These are phyloP conservation scores for Termitomyces sp. DNA, from an alignment of 768 basidiomycete species.

Conservation along the genomic window DNA sequence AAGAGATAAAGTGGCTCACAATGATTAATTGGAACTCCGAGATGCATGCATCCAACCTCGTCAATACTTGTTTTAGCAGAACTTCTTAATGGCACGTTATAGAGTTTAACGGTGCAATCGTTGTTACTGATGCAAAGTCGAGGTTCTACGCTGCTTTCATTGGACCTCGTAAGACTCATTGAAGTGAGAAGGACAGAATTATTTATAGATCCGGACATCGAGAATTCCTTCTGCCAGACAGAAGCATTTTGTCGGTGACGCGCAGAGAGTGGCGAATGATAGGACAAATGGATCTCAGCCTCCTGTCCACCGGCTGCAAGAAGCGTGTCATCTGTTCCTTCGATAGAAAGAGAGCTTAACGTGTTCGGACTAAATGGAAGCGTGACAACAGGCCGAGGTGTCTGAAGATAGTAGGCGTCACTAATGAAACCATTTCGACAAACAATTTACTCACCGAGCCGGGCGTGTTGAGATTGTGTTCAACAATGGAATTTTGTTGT, in stretches of 20 bases:
- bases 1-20: constrained; percentile 39
- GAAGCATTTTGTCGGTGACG: constrained; percentile 19
- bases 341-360: constrained; percentile 49
- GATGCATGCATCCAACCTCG: constrained; percentile 45
- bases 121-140: constrained; percentile 84
- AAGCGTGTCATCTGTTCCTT: constrained; percentile 47
- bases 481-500: constrained; percentile 44
- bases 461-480: constrained; percentile 50
- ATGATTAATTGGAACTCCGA: constrained; percentile 76
- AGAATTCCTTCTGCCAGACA: constrained; percentile 51
- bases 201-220: constrained; percentile 68
- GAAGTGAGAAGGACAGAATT: constrained; percentile 72
- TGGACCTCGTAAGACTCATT: constrained; percentile 51
- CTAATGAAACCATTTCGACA: constrained; percentile 8
- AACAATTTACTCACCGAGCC: constrained; percentile 32
- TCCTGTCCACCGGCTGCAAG: constrained; percentile 75
- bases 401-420: constrained; percentile 18
- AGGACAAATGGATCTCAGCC: constrained; percentile 63
- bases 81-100: constrained; percentile 59
- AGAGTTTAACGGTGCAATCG: constrained; percentile 76
- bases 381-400: constrained; percentile 43
- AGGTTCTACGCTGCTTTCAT: constrained; percentile 66
- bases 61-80: constrained; percentile 33
- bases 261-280: constrained; percentile 27
- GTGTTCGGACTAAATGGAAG: constrained; percentile 61